Evolutionary conservation across 2,329 filamentous ascomycete species (phyloP).

Genomic region (Fusarium sp.): DNA sequence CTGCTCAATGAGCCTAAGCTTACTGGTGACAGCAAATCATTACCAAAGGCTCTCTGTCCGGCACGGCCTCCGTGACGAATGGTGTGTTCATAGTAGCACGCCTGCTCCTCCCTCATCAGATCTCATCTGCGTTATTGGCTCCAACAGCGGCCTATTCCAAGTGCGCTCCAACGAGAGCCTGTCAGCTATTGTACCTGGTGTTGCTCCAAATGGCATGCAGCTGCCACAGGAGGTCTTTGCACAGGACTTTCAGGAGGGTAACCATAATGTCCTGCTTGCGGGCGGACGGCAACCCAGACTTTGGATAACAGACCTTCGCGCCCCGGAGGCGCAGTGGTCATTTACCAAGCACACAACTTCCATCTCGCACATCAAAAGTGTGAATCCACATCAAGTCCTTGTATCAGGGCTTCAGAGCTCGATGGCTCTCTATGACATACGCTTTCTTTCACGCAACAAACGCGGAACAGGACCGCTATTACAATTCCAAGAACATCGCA

Average conservation of each 20-base stretch:
- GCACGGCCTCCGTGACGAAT: constrained; percentile 48
- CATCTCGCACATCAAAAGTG: constrained; percentile 65
- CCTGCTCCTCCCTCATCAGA: constrained; percentile 59
- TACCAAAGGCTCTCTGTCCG: constrained; percentile 54
- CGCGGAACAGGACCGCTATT: constrained; percentile 59
- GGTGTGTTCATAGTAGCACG: constrained; percentile 59
- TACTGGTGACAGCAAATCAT: constrained; percentile 55
- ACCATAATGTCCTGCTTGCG: constrained; percentile 64
- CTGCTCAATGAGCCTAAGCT: too few species aligned
- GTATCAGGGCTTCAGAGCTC: constrained; percentile 65
- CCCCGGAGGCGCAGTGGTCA: constrained; percentile 53
- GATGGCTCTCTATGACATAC: constrained; percentile 72
- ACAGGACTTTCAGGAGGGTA: constrained; percentile 62
- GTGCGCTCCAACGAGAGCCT: constrained; percentile 54
- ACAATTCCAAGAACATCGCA: constrained; percentile 65
- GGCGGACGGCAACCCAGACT: constrained; percentile 66
- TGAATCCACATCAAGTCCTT: constrained; percentile 66
- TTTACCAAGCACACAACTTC: constrained; percentile 57
- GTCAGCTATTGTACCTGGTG: constrained; percentile 54
- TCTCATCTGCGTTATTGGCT: constrained; percentile 64
- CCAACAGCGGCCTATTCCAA: constrained; percentile 63
- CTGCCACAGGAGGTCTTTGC: constrained; percentile 61
- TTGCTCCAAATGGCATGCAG: constrained; percentile 36
- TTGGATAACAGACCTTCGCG: constrained; percentile 63
- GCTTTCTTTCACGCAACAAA: constrained; percentile 55